Base-by-base conservation (phyloP, 2,329 filamentous ascomycete species). In the Arthrobotrys iridis region DNA sequence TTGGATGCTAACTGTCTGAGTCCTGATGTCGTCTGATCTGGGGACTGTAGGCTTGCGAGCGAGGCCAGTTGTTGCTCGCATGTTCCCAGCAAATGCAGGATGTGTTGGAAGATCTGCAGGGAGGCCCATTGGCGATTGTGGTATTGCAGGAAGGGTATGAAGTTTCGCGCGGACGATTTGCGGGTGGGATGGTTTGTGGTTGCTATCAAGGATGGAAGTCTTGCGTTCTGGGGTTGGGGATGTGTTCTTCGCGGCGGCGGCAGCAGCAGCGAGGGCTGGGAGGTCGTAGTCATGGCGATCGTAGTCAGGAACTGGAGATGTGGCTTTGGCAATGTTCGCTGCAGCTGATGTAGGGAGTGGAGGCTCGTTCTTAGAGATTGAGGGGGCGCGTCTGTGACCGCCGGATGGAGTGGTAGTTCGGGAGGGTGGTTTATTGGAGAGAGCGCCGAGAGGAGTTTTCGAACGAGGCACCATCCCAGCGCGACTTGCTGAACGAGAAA, bases 251-350 rank as follows among this genome's bases (percentile, higher is more conserved):
- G 64, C 72, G 4, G 72, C 72, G 2, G 65, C 65, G 11, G 64
- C 33, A 11, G 68, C 68, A 3, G 41, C 41, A 1, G 72, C 72
- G 15, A 76, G 72, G n/a, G 72, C 64, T 52, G 64, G 72, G 35
- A 76, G 64, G 45, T 76, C 65, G 37, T 76, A 76, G 40, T 76
- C 65, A 13, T 76, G 72, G n/a, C 64, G 64, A 28, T 76, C 72
- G 18, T 76, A 76, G 58, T 76, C 72, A 30, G 72, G 72, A 18
- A 76, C 43, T 20, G 65, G 64, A 8, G 72, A 70, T 7, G 64
- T 50, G 0, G 66, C 58, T 58, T 76, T 76, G 41, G 48, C 33
- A 33, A 71, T 71, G 28, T 63, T 67, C 4, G 59, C 43, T 10
- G 45, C 48, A 3, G 59, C 40, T 1, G 46, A 20, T 3, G 48